Percentiles rank a stretch among this genome's conserved stretches.
Conservation (phyloP, 352 stramenopile species). For the Phytophthora rubi region DNA sequence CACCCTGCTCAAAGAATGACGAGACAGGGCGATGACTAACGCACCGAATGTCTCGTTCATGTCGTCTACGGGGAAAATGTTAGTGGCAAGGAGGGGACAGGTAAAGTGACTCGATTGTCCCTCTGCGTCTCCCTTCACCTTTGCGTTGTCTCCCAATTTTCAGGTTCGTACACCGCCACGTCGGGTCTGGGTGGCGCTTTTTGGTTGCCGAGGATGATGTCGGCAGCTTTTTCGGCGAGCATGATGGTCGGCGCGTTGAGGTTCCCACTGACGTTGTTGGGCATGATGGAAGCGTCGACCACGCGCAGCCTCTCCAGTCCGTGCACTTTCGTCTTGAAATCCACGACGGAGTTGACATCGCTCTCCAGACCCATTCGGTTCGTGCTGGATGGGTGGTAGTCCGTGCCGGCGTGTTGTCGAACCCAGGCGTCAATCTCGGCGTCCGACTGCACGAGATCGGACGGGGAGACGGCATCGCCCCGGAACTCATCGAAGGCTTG, state of each 20-base stretch:
- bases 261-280: constrained; percentile 93
- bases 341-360: constrained; percentile 78
- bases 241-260: constrained; percentile 93
- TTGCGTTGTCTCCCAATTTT: constrained; percentile 72
- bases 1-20: no score
- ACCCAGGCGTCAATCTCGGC: constrained; percentile 83
- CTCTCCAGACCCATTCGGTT: constrained; percentile 81
- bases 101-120: constrained; percentile 11
- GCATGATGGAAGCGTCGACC: constrained; percentile 93
- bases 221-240: constrained; percentile 91
- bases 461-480: constrained; percentile 71
- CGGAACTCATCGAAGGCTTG: constrained; percentile 80
- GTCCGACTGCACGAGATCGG: constrained; percentile 54
- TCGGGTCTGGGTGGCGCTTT: constrained; percentile 44
- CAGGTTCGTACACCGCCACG: constrained; percentile 54
- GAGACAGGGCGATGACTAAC: background rate
- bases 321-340: constrained; percentile 80
- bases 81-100: background rate
- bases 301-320: constrained; percentile 87
- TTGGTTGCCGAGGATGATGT: constrained; percentile 84
- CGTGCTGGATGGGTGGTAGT: constrained; percentile 88
- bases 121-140: constrained; percentile 33
- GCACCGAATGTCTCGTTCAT: background rate
- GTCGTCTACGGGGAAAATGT: background rate
- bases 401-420: constrained; percentile 75